phyloP scores from a whole-genome alignment of 1,139 yeast species.

The Scheffersomyces segobiensis region DNA sequence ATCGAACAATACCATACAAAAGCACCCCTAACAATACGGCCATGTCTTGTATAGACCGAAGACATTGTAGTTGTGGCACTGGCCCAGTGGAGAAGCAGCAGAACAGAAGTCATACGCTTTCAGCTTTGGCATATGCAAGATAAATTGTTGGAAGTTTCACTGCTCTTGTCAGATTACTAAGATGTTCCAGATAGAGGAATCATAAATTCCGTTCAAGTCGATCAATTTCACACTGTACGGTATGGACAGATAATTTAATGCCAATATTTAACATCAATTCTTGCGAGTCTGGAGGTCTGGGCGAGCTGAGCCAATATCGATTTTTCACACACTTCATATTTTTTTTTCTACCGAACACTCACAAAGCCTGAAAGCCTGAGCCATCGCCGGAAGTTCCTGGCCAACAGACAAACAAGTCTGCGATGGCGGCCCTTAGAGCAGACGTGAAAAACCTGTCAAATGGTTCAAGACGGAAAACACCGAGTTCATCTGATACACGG shows the following conservation, averaged over 20 bases:
- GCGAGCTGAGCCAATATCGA: not conserved
- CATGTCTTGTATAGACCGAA: not conserved
- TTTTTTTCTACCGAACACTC: not conserved
- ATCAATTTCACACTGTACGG: not conserved
- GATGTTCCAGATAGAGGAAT: not conserved
- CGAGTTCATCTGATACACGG: not conserved
- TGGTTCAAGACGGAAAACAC: not conserved
- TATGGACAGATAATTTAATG: no score
- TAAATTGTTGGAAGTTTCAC: not conserved
- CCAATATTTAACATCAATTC: no score
- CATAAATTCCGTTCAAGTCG: not conserved
- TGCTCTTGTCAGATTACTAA: not conserved
- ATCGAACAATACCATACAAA: not conserved
- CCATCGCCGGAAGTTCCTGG: not conserved
- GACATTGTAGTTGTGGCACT: not conserved
- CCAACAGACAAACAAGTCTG: not conserved
- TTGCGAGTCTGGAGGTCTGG: not conserved
- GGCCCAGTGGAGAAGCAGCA: not conserved
- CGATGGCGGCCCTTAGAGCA: not conserved
- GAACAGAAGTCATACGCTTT: not conserved
- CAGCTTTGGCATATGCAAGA: not conserved
- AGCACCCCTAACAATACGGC: not conserved
- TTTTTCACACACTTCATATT: not conserved
- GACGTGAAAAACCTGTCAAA: not conserved
- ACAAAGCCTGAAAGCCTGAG: not conserved